A percentile compares a stretch with the other conserved stretches of the same genome.
These are phyloP conservation scores for Yamadazyma scolyti DNA, from an alignment of 805 yeast species.

Conservation along the genomic window DNA sequence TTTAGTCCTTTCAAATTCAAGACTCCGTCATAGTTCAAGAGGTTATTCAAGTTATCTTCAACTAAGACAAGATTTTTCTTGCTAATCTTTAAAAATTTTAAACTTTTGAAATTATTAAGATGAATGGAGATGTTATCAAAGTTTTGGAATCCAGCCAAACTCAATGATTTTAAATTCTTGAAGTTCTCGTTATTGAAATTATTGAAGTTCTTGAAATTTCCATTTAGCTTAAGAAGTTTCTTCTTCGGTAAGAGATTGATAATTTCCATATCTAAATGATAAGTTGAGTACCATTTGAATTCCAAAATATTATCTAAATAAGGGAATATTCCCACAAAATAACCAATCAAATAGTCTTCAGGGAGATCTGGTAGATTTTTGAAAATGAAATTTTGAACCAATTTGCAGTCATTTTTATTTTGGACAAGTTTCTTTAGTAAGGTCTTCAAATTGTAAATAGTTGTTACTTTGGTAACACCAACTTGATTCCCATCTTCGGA, in stretches of 20 bases:
- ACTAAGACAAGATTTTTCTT: slow-evolving; percentile 10
- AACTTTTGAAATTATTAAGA: slow-evolving; percentile 9
- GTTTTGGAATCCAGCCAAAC: slow-evolving; percentile 13
- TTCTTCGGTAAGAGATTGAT: slow-evolving; percentile 12
- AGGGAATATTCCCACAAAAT: slow-evolving; percentile 15
- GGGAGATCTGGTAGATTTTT: slow-evolving; percentile 21
- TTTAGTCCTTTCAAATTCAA: slow-evolving; percentile 7
- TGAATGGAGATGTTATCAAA: slow-evolving; percentile 11
- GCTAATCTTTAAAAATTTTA: slow-evolving; percentile 14
- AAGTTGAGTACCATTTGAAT: slow-evolving; percentile 17
- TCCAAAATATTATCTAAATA: slow-evolving; percentile 11
- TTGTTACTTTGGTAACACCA: slow-evolving; percentile 8
- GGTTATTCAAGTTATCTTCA: slow-evolving; percentile 10
- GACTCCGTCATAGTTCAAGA: slow-evolving; percentile 6
- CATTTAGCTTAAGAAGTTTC: slow-evolving; percentile 11
- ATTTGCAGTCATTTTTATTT: slow-evolving; percentile 10
- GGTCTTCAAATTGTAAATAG: slow-evolving; percentile 15
- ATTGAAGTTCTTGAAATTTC: slow-evolving; percentile 16
- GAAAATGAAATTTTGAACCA: slow-evolving; percentile 12
- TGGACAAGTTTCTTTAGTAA: slow-evolving; percentile 15
- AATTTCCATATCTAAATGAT: slow-evolving; percentile 13
- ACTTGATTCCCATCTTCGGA: not conserved
- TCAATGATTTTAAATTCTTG: slow-evolving; percentile 9
- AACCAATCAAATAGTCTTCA: slow-evolving; percentile 15
- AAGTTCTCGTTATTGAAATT: slow-evolving; percentile 6